Conservation (phyloP, 148 eudicot species). For the Rhododendron griersonianum region DNA sequence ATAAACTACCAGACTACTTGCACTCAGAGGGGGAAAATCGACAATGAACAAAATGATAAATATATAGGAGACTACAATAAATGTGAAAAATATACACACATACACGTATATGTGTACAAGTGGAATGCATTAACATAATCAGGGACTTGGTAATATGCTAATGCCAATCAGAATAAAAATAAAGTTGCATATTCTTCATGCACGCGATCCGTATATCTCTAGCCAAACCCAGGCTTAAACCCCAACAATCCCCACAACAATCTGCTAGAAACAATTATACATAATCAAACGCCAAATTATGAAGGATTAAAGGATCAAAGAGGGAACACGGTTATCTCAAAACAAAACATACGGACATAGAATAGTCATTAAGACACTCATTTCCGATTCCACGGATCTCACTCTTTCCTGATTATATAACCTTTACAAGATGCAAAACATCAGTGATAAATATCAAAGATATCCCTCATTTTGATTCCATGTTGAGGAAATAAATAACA, state of each 20-base stretch:
- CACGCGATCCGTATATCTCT: neutral
- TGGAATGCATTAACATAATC: neutral
- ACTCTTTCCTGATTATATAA: neutral
- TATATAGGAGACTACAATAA: neutral
- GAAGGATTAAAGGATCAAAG: neutral
- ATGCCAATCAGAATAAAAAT: neutral
- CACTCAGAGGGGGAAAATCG: neutral
- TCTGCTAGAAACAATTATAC: neutral
- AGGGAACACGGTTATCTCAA: neutral
- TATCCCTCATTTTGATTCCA: neutral
- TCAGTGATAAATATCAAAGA: neutral
- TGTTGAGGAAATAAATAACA: neutral
- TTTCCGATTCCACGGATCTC: neutral
- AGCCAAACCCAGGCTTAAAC: neutral
- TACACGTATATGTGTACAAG: neutral
- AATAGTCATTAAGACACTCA: neutral
- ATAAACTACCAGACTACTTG: neutral
- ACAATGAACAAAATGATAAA: neutral
- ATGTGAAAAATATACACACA: neutral
- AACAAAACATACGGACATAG: neutral
- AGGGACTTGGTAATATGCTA: neutral
- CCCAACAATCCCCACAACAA: neutral
- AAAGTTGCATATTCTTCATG: neutral
- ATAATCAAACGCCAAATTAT: neutral
- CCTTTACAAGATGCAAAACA: neutral